These are phyloP conservation scores for Trichaptum fuscoviolaceum DNA, from an alignment of 768 basidiomycete genomes.

Conservation along the genomic window DNA sequence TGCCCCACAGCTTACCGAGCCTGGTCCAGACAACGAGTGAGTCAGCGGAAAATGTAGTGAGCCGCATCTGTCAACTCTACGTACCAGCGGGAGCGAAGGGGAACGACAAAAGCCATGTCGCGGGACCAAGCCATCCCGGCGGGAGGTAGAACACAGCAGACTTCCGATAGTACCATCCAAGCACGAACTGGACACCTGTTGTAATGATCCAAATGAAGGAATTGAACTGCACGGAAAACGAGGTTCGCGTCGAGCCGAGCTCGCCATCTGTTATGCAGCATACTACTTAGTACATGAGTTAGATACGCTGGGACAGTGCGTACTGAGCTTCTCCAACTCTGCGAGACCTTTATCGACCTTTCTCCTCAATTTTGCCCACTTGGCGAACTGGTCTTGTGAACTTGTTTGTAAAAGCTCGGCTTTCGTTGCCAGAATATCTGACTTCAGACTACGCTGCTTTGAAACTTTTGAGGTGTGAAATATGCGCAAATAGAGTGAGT, in stretches of 20 bases:
- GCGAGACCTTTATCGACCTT: slow-evolving; percentile 88
- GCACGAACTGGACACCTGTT: slow-evolving; percentile 76
- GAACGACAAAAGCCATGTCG: slow-evolving; percentile 83
- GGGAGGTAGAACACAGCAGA: slow-evolving; percentile 94
- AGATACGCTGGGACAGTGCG: slow-evolving; percentile 24
- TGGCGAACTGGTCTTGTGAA: slow-evolving; percentile 96
- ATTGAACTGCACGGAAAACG: slow-evolving; percentile 70
- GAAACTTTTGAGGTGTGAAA: slow-evolving; percentile 52
- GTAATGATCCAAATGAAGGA: slow-evolving; percentile 74
- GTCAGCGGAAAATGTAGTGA: slow-evolving; percentile 8
- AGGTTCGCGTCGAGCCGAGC: slow-evolving; percentile 50
- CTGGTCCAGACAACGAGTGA: slow-evolving; percentile 32
- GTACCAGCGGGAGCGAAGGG: slow-evolving; percentile 87
- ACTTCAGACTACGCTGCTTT: slow-evolving; percentile 69
- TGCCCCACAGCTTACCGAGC: slow-evolving; percentile 86
- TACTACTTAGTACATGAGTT: neutral
- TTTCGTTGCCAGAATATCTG: slow-evolving; percentile 74
- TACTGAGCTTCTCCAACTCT: slow-evolving; percentile 91
- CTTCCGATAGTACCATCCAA: slow-evolving; percentile 90
- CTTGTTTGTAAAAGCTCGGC: slow-evolving; percentile 84
- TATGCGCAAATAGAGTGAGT: slow-evolving; percentile 60
- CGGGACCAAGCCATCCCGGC: slow-evolving; percentile 81
- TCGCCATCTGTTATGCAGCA: slow-evolving; percentile 51
- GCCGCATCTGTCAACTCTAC: slow-evolving; percentile 18
- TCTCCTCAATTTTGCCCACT: slow-evolving; percentile 92